Conservation (phyloP, 495 filamentous ascomycete species). For the Chaetomium fimeti region DNA sequence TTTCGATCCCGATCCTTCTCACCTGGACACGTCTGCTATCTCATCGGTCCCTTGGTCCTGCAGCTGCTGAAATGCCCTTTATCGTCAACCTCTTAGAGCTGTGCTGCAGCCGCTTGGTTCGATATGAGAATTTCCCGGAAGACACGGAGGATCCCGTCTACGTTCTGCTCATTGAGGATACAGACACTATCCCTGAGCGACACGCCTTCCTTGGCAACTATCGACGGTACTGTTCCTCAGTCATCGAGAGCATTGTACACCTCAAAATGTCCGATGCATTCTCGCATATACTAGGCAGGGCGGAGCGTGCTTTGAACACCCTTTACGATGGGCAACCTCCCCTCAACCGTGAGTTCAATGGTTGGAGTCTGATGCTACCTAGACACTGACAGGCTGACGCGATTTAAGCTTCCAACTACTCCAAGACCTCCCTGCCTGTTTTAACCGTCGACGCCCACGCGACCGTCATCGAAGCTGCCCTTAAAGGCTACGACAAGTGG, state of each 20-base stretch:
- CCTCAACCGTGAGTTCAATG: slow-evolving; percentile 60
- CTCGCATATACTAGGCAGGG: slow-evolving; percentile 74
- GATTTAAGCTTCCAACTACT: slow-evolving; percentile 63
- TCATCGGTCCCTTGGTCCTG: slow-evolving; percentile 62
- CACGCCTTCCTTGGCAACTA: slow-evolving; percentile 99
- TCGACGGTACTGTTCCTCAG: slow-evolving; percentile 77
- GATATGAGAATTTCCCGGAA: slow-evolving; percentile 80
- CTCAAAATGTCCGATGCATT: slow-evolving; percentile 81
- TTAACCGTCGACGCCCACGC: slow-evolving; percentile 86
- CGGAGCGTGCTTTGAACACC: slow-evolving; percentile 68
- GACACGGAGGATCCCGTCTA: slow-evolving; percentile 77
- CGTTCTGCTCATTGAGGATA: slow-evolving; percentile 82
- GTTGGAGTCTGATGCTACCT: background rate
- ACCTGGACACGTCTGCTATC: slow-evolving; percentile 79
- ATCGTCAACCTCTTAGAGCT: slow-evolving; percentile 74
- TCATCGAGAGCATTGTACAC: slow-evolving; percentile 80
- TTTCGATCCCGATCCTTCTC: slow-evolving; percentile 90
- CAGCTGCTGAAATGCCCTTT: slow-evolving; percentile 62
- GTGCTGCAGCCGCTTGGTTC: slow-evolving; percentile 71
- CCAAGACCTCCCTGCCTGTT: slow-evolving; percentile 72
- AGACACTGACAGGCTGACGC: slow-evolving; percentile 34
- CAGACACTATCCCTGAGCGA: slow-evolving; percentile 89
- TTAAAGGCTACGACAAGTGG: slow-evolving; percentile 90
- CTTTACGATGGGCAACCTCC: slow-evolving; percentile 69
- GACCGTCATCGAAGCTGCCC: slow-evolving; percentile 82